Evolutionary conservation across 441 rosid species (phyloP), one percentile per base, ranked within the genome.

Genomic region (Gossypium trilobum): DNA sequence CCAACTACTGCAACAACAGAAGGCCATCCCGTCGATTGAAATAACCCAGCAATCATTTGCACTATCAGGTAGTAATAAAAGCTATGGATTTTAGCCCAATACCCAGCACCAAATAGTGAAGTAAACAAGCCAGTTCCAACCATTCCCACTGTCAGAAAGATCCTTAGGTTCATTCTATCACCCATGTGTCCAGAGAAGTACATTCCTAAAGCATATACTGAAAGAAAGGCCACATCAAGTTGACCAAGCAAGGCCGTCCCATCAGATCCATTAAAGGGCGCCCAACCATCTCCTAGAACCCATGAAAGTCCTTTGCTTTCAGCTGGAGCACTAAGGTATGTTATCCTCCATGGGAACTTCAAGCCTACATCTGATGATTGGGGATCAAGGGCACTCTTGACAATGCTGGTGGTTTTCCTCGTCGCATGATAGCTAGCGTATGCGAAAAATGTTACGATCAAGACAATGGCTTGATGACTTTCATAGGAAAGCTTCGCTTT

Each of bases 1-100:
- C 97, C 97, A 14, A 94, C 90, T 9, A 92, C 97, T 13, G 99
- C 97, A 66, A 94, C 99, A 22, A 94, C 97, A 0, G 97, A 94
- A 56, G 99, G 99, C 99, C 99, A 94, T 22, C 99, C 97, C 1
- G 96, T 86, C 56, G 99, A 94, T 75, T 94, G 97, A 80, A 90
- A 90, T 80, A 94, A 75, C 13, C 97, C 99, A 0, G 97, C 97
- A 44, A 88, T 59, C 94, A 90, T 87, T 76, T 94, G 99, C 48
- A 81, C 71, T 2, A 80, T 71, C 71, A 94, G 77, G 77, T 78
- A 94, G 63, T 85, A 92, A 79, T 85, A 88, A 69, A 87, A 88
- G 70, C 65, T 86, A 58, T 94, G 99, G 39, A 94, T 52, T 27
- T 85, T 83, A 8, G 82, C 85, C 97, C 97, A 94, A 9, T 86